Percentiles rank a stretch among this genome's conserved stretches.
Evolutionary conservation across 2,329 filamentous ascomycete genomes (phyloP).

Genomic region (Zymoseptoria pseudotritici): DNA sequence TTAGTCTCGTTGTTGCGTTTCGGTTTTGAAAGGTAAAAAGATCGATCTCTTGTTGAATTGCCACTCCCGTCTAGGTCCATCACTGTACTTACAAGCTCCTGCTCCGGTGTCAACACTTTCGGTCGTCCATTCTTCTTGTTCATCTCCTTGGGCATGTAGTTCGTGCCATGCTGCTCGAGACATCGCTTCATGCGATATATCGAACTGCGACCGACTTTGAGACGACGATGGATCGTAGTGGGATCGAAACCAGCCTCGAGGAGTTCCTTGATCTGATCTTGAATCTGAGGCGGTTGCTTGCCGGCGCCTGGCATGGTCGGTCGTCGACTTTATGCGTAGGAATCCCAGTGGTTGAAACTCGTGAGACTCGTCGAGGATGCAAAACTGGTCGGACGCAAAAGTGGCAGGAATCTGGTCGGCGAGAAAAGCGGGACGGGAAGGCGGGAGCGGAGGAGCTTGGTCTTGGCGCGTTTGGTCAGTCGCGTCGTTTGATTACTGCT

Average conservation of each 20-base stretch:
- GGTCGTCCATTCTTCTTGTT: conserved; percentile 31
- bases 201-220: conserved; percentile 27
- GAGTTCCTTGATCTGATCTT: conserved; percentile 27
- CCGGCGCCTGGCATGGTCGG: conserved; percentile 24
- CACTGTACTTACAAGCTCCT: conserved; percentile 24
- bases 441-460: background rate
- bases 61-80: background rate
- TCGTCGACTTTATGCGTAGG: background rate
- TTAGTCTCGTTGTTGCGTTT: background rate
- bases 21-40: background rate
- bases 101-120: conserved; percentile 26
- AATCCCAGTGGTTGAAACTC: background rate
- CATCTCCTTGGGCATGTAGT: conserved; percentile 27
- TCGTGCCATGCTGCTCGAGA: conserved; percentile 27
- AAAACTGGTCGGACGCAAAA: conserved; percentile 5
- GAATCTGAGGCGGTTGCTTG: conserved; percentile 25
- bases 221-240: conserved; percentile 27
- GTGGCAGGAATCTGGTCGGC: background rate
- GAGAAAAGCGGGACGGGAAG: background rate
- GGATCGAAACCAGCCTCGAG: conserved; percentile 29
- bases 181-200: conserved; percentile 32
- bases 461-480: background rate
- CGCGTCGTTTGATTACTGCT: background rate
- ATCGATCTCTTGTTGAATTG: background rate
- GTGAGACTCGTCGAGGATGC: background rate